Percentiles rank a stretch among this genome's conserved stretches.
phyloP scores from a whole-genome alignment of 805 yeast genomes.

The Saccharomycopsis sp. region DNA sequence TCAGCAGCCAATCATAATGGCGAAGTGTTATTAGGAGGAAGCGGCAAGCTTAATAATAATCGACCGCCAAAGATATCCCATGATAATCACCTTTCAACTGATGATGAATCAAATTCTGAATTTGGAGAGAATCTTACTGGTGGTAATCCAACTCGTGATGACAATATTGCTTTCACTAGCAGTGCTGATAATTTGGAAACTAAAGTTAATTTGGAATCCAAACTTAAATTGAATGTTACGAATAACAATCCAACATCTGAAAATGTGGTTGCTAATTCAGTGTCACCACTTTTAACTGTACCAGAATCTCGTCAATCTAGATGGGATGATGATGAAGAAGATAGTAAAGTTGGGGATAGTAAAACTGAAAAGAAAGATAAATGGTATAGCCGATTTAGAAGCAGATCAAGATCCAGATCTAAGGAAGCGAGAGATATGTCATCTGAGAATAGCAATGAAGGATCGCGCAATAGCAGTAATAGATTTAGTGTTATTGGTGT shows the following conservation, averaged over 20 bases:
- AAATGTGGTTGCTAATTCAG: neutral
- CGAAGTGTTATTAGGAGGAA: conserved; percentile 3
- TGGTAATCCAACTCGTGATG: neutral
- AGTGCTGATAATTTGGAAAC: neutral
- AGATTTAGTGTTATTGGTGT: too few relatives aligned
- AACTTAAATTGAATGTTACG: too few relatives aligned
- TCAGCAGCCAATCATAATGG: conserved; percentile 2
- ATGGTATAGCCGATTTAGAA: conserved; percentile 8
- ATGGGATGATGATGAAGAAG: neutral
- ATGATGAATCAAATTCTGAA: conserved; percentile 7
- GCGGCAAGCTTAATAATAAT: neutral
- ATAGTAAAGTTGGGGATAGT: neutral
- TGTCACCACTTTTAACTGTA: conserved; percentile 1
- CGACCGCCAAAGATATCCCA: neutral
- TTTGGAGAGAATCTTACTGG: neutral
- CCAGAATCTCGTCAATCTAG: conserved; percentile 1
- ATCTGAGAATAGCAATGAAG: too few relatives aligned
- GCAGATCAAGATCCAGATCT: conserved; percentile 1
- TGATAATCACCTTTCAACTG: conserved; percentile 2
- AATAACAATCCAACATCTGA: too few relatives aligned
- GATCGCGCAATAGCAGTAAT: too few relatives aligned
- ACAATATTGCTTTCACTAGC: neutral
- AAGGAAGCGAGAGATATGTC: too few relatives aligned
- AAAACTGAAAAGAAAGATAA: conserved; percentile 4
- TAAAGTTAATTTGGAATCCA: neutral